A percentile compares a stretch with the other conserved stretches of the same genome.
phyloP scores from a whole-genome alignment of 352 stramenopile species.

The Globisporangium emineosum region DNA sequence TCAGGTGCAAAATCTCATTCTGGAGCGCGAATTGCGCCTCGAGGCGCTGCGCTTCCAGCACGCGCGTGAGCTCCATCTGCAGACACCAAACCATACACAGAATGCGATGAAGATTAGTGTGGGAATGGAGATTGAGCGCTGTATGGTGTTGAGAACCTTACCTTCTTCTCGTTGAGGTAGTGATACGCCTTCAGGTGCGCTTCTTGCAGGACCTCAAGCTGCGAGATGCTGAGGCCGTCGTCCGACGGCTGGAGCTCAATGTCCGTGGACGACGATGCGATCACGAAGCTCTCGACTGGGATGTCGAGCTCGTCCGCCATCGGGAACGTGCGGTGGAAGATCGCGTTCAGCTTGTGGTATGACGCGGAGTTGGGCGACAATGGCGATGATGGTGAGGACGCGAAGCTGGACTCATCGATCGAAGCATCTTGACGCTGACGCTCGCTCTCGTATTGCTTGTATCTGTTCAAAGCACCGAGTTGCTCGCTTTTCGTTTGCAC shows the following conservation, averaged over 20 bases:
- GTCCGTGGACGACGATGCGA: constrained; percentile 49
- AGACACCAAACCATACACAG: background rate
- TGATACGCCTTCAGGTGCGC: constrained; percentile 81
- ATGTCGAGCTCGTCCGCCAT: constrained; percentile 75
- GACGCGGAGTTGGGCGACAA: constrained; percentile 10
- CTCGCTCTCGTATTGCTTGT: no score
- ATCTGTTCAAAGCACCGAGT: no score
- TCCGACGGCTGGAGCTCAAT: constrained; percentile 37
- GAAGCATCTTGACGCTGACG: no score
- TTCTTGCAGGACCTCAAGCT: constrained; percentile 79
- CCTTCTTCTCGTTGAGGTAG: constrained; percentile 82
- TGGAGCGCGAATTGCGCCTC: constrained; percentile 66
- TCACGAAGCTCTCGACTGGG: constrained; percentile 68
- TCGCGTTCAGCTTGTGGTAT: constrained; percentile 49
- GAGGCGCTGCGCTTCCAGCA: constrained; percentile 71
- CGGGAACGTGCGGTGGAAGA: constrained; percentile 65
- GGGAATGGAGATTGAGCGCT: background rate
- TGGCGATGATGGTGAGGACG: background rate
- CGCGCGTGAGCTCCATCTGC: constrained; percentile 70
- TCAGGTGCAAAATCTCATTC: constrained; percentile 57
- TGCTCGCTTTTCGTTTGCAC: no score
- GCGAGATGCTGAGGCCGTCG: constrained; percentile 72
- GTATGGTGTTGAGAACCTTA: constrained; percentile 20
- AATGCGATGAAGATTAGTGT: background rate
- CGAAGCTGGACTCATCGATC: no score